A percentile compares a stretch with the other conserved stretches of the same genome.
These are phyloP conservation scores for Trichosanthes truncata DNA, from an alignment of 306 rosid genomes.

Conservation along the genomic window DNA sequence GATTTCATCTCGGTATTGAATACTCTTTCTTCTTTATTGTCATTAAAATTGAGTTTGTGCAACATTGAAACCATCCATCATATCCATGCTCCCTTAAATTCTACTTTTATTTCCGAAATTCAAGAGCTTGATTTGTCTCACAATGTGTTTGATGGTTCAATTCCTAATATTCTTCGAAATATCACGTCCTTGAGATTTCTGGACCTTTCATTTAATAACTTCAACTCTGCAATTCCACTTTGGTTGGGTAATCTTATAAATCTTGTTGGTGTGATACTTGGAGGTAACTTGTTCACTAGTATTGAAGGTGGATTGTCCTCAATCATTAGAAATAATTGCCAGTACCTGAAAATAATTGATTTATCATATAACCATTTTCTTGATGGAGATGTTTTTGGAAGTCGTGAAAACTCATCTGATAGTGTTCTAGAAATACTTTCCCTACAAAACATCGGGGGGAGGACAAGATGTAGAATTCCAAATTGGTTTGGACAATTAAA, in stretches of 20 bases:
- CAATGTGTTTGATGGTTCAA: not conserved
- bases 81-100: not conserved
- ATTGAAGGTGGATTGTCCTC: not conserved
- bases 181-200: constrained; percentile 1
- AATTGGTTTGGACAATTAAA: too few relatives aligned
- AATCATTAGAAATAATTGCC: not conserved
- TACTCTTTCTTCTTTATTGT: not conserved
- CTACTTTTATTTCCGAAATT: constrained; percentile 4
- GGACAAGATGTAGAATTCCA: too few relatives aligned
- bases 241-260: not conserved
- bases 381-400: not conserved
- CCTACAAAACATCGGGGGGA: too few relatives aligned
- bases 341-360: not conserved
- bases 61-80: not conserved
- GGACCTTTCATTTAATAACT: not conserved
- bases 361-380: not conserved
- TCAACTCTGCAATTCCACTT: not conserved
- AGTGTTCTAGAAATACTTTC: too few relatives aligned
- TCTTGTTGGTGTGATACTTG: not conserved
- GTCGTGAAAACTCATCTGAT: not conserved
- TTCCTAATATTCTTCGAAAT: not conserved
- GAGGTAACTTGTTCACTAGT: not conserved
- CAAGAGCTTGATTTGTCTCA: not conserved
- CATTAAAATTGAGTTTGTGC: constrained; percentile 1
- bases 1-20: constrained; percentile 11